A percentile compares a stretch with the other conserved stretches of the same genome.
Evolutionary conservation across 768 basidiomycete species (phyloP).

Genomic region (Cantharellus anzutake): DNA sequence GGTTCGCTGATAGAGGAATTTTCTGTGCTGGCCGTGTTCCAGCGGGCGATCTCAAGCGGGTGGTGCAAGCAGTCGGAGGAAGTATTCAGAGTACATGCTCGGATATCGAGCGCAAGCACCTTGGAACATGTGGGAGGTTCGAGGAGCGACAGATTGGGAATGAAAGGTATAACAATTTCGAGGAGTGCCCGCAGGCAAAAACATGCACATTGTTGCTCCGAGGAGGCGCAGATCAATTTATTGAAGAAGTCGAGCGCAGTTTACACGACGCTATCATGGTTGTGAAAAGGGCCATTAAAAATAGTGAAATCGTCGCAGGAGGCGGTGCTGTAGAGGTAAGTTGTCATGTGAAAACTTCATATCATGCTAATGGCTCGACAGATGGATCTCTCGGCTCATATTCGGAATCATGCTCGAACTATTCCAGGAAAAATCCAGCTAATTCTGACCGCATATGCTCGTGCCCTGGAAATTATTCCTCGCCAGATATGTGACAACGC

Average conservation of each 20-base stretch:
- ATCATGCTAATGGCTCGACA: slow-evolving; percentile 16
- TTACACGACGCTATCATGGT: slow-evolving; percentile 99
- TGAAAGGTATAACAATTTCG: slow-evolving; percentile 90
- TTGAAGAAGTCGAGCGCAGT: slow-evolving; percentile 93
- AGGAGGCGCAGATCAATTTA: slow-evolving; percentile 97
- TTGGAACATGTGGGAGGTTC: slow-evolving; percentile 84
- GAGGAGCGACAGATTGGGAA: slow-evolving; percentile 94
- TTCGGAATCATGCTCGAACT: slow-evolving; percentile 74
- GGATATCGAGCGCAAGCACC: slow-evolving; percentile 74
- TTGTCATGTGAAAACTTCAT: background rate
- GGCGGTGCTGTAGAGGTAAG: slow-evolving; percentile 90
- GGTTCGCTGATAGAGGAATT: slow-evolving; percentile 97
- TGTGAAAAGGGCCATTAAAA: slow-evolving; percentile 92
- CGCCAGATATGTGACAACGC: slow-evolving; percentile 98
- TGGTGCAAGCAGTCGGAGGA: slow-evolving; percentile 91
- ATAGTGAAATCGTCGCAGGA: slow-evolving; percentile 91
- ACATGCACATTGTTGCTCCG: slow-evolving; percentile 89
- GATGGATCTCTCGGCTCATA: slow-evolving; percentile 96
- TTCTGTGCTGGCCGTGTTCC: slow-evolving; percentile 97
- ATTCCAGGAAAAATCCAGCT: slow-evolving; percentile 94
- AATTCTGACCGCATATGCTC: slow-evolving; percentile 88
- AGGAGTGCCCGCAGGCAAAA: slow-evolving; percentile 82
- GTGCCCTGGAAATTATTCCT: slow-evolving; percentile 93
- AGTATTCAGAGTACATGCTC: slow-evolving; percentile 89
- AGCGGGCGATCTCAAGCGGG: slow-evolving; percentile 75